Evolutionary conservation across 768 basidiomycete genomes (phyloP).

Genomic region (Amanita fuliginea): DNA sequence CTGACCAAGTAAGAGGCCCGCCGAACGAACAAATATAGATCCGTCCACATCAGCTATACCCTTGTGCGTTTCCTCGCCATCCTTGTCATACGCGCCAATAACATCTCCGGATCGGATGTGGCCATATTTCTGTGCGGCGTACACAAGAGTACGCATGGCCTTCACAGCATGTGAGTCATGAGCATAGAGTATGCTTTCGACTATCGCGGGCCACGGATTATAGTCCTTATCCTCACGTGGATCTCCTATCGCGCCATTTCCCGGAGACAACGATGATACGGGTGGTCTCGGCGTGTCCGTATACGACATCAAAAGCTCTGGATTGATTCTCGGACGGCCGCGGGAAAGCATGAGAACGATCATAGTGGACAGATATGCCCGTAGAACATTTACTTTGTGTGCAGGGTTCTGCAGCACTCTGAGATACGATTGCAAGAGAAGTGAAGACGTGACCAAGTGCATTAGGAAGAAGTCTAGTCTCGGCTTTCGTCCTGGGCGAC

Average conservation of each 20-base stretch:
- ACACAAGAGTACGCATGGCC: conserved; percentile 33
- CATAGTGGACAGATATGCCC: conserved; percentile 27
- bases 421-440: conserved; percentile 37
- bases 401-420: conserved; percentile 18
- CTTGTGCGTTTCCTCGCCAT: conserved; percentile 32
- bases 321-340: conserved; percentile 43
- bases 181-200: conserved; percentile 33
- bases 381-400: conserved; percentile 35
- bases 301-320: conserved; percentile 34
- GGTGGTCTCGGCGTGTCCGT: conserved; percentile 31
- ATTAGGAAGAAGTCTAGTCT: conserved; percentile 49
- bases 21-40: conserved; percentile 44
- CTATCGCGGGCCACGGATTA: conserved; percentile 43
- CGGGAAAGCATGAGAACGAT: conserved; percentile 27
- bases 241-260: conserved; percentile 21
- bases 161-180: conserved; percentile 44
- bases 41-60: conserved; percentile 39
- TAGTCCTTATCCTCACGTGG: conserved; percentile 23
- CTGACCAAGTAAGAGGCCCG: conserved; percentile 42
- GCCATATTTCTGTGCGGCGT: conserved; percentile 38
- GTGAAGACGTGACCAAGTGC: conserved; percentile 42
- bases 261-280: conserved; percentile 5
- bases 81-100: conserved; percentile 27
- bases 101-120: conserved; percentile 25
- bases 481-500: conserved; percentile 34